Evolutionary conservation across 257 asterid species (phyloP).

Genomic region (Verbena officinalis): DNA sequence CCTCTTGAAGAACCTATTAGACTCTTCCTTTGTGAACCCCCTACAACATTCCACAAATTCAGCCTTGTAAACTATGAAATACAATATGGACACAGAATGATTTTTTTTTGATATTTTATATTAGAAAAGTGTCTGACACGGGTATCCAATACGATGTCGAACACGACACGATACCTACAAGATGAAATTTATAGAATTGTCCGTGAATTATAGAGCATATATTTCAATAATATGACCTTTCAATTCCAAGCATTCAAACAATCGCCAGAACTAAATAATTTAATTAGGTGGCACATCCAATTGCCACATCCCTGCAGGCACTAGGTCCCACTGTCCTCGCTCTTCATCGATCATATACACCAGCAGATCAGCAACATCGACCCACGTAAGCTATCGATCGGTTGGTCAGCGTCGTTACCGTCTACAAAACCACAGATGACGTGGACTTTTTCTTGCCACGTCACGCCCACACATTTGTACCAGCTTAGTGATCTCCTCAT

Average conservation of each 20-base stretch:
- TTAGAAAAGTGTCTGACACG: too few species aligned
- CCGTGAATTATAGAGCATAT: too few species aligned
- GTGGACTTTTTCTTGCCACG: conserved; percentile 55
- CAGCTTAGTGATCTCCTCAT: conserved; percentile 46
- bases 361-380: conserved; percentile 50
- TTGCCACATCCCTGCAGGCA: conserved; percentile 55
- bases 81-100: too few species aligned
- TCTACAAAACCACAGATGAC: conserved; percentile 56
- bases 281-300: conserved; percentile 64
- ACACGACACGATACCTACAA: too few species aligned
- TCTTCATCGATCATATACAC: conserved; percentile 44
- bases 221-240: conserved; percentile 57
- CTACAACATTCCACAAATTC: conserved; percentile 46
- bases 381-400: conserved; percentile 31
- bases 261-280: conserved; percentile 57
- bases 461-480: conserved; percentile 53
- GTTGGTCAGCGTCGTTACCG: conserved; percentile 20
- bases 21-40: conserved; percentile 40
- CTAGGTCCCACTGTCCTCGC: conserved; percentile 40
- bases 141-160: too few species aligned
- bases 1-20: background rate
- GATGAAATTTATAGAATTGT: too few species aligned
- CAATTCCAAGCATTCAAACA: conserved; percentile 57
- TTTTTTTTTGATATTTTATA: too few species aligned
- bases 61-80: conserved; percentile 35